Evolutionary conservation across 2,329 filamentous ascomycete genomes (phyloP), one percentile per base, ranked within the genome.

Genomic region (Cercospora zeina): DNA sequence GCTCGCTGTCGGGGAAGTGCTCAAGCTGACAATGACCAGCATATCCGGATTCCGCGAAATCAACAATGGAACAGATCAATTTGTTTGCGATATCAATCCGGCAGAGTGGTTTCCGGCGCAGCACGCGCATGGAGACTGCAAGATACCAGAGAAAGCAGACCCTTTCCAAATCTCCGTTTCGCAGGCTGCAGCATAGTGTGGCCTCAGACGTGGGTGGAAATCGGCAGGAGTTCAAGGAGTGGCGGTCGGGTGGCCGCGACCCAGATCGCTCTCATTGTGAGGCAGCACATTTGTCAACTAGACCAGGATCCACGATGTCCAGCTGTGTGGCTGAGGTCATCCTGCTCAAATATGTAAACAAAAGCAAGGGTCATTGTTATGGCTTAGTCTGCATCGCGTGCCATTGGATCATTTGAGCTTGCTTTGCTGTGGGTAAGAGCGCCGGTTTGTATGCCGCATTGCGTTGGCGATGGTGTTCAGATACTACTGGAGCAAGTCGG

Each of bases 101-200:
- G 33, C n/a, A 19, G 61, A 69, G 59, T 55, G 64, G 8, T 53
- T 58, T 27, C 62, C 56, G 4, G 27, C 59, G 19, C 66, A 69
- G 54, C 70, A 72, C 54, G 67, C 70, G 19, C 58, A 62, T 30
- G 70, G 70, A 39, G 66, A 68, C 49, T 72, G 70, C 58, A 63
- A 54, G 11, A 62, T 63, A 7, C 56, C 65, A 21, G 51, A 30
- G 11, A 54, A 58, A 11, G 54, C 62, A n/a, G 19, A 39, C 30
- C 61, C 55, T 3, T 63, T 67, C 49, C n/a, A 49, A 4, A 56
- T 67, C 49, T 47, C 27, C 14, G n/a, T 53, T 7, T 53, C 49
- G 27, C 49, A 53, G 10, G 49, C 49, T 14, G 31, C 49, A 11
- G 49, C 49, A 13, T 53, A 16, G 21, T 47, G 19, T 47, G 42